These are phyloP conservation scores for Cyclaneusma minus DNA, from an alignment of 2,329 filamentous ascomycete species.

Conservation along the genomic window DNA sequence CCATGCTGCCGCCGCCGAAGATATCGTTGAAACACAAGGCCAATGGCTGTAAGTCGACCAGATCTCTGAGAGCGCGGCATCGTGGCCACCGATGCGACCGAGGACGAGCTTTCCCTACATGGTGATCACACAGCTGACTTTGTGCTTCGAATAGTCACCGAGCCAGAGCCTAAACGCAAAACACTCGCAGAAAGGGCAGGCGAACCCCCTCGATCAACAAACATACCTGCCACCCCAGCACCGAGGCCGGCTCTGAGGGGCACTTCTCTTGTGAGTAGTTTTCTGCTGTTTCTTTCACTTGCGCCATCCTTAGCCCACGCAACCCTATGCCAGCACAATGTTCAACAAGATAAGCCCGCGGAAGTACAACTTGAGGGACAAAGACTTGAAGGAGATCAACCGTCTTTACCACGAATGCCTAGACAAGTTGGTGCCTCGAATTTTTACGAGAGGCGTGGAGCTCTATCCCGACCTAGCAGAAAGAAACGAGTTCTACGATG, in stretches of 20 bases:
- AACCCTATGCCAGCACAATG: constrained; percentile 1
- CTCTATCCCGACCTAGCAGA: too few relatives aligned
- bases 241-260: constrained; percentile 29
- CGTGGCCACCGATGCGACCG: constrained; percentile 4
- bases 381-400: too few relatives aligned
- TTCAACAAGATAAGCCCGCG: constrained; percentile 4
- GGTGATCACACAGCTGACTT: constrained; percentile 7
- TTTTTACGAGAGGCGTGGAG: too few relatives aligned
- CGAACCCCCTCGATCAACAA: constrained; percentile 29
- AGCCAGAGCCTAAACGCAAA: constrained; percentile 45
- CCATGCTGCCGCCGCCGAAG: constrained; percentile 25
- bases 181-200: constrained; percentile 37
- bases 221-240: constrained; percentile 24
- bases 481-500: too few relatives aligned
- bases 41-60: constrained; percentile 1
- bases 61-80: constrained; percentile 8
- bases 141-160: constrained; percentile 25
- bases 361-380: too few relatives aligned
- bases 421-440: constrained; percentile 1
- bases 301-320: constrained; percentile 11
- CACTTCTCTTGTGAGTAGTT: constrained; percentile 22
- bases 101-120: constrained; percentile 3
- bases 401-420: constrained; percentile 11
- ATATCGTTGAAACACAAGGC: constrained; percentile 32
- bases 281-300: constrained; percentile 17